Conservation (phyloP, 495 filamentous ascomycete species). For the Tuber aestivum region DNA sequence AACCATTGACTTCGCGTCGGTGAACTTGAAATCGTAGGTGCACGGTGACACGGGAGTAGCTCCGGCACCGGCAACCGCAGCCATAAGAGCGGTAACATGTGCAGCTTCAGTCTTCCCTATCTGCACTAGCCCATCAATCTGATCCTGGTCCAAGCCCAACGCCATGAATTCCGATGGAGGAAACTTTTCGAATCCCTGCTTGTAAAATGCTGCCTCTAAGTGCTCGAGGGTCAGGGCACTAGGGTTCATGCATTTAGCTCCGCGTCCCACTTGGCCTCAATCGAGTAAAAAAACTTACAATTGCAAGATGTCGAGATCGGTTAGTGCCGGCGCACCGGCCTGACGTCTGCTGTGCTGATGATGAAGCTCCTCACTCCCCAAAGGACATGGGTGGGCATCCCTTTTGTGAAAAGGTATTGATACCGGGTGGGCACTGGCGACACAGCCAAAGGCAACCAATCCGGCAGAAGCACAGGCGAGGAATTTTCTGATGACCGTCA, state of each 20-base stretch:
- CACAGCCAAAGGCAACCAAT: constrained; percentile 45
- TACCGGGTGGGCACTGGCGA: constrained; percentile 48
- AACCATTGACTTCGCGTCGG: constrained; percentile 55
- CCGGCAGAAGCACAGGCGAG: constrained; percentile 46
- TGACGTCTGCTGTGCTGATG: constrained; percentile 50
- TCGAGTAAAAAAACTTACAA: constrained; percentile 51
- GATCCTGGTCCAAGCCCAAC: constrained; percentile 49
- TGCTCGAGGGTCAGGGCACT: constrained; percentile 62
- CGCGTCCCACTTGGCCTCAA: constrained; percentile 8
- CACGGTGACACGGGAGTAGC: constrained; percentile 55
- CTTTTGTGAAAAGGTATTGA: constrained; percentile 27
- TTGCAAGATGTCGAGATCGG: constrained; percentile 63
- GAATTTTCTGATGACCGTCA: constrained; percentile 46
- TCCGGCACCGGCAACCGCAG: constrained; percentile 52
- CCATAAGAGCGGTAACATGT: constrained; percentile 55
- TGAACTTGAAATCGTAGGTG: constrained; percentile 59
- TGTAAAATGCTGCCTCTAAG: constrained; percentile 59
- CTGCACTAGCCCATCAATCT: constrained; percentile 50
- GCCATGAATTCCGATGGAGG: constrained; percentile 53
- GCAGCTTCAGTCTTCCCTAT: constrained; percentile 54
- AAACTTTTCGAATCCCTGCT: constrained; percentile 57
- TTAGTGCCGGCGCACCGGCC: constrained; percentile 52
- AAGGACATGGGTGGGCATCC: constrained; percentile 38
- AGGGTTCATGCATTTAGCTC: constrained; percentile 1
- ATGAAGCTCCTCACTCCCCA: constrained; percentile 9